These are phyloP conservation scores for Plantago major DNA, from an alignment of 257 asterid genomes.

Conservation along the genomic window DNA sequence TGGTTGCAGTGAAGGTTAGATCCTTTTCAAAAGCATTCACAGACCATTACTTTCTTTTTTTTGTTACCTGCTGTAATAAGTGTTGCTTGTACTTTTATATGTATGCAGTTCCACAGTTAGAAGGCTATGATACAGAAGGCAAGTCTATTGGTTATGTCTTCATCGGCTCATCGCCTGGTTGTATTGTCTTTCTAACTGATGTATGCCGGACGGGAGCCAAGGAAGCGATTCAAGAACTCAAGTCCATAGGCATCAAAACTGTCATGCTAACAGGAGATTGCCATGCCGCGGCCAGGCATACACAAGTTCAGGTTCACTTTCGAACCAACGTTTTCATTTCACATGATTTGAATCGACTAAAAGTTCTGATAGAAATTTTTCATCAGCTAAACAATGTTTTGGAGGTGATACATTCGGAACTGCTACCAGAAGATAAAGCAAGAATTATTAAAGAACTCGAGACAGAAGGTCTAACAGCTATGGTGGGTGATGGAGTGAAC, in stretches of 20 bases:
- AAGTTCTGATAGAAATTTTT: background rate
- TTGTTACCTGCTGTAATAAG: background rate
- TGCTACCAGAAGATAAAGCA: slow-evolving; percentile 73
- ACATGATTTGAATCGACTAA: background rate
- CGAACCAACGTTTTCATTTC: background rate
- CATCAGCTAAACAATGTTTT: slow-evolving; percentile 55
- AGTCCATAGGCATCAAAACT: slow-evolving; percentile 58
- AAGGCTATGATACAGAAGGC: slow-evolving; percentile 45
- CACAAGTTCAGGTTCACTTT: slow-evolving; percentile 60
- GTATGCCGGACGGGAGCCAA: slow-evolving; percentile 75
- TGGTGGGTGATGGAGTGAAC: slow-evolving; percentile 85
- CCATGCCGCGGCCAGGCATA: slow-evolving; percentile 59
- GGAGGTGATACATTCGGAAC: slow-evolving; percentile 56
- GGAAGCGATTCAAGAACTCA: slow-evolving; percentile 66
- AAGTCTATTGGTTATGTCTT: slow-evolving; percentile 65
- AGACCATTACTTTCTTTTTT: background rate
- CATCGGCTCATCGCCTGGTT: slow-evolving; percentile 51
- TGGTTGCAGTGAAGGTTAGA: slow-evolving; percentile 57
- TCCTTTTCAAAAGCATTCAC: background rate
- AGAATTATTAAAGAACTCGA: slow-evolving; percentile 52
- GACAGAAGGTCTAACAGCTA: slow-evolving; percentile 55
- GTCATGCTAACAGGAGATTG: slow-evolving; percentile 91
- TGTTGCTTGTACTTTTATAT: background rate
- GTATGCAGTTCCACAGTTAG: slow-evolving; percentile 52
- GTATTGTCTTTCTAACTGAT: slow-evolving; percentile 61